phyloP scores from a whole-genome alignment of 2,329 filamentous ascomycete genomes.

The Cordyceps militaris region DNA sequence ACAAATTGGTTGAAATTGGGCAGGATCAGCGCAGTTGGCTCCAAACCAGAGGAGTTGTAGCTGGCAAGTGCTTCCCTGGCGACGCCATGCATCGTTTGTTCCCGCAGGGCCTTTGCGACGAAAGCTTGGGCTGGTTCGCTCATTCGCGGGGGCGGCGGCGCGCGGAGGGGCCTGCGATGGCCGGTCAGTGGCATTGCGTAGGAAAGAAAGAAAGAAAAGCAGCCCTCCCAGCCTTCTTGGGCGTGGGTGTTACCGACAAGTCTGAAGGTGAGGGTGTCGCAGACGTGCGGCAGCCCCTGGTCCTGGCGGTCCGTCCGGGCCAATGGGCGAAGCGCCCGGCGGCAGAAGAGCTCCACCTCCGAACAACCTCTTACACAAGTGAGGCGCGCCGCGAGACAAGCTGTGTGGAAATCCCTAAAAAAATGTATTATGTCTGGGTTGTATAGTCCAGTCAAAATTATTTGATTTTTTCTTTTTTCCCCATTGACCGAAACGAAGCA shows the following conservation, averaged over 20 bases:
- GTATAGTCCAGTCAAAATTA: neutral
- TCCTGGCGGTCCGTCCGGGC: neutral
- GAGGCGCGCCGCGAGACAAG: conserved; percentile 5
- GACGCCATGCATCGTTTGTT: neutral
- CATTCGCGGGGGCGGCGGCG: no score
- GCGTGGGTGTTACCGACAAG: no score
- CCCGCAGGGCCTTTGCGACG: neutral
- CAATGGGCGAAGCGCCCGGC: conserved; percentile 1
- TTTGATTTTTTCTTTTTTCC: neutral
- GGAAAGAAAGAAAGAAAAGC: neutral
- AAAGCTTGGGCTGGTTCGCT: neutral
- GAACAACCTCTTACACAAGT: conserved; percentile 10
- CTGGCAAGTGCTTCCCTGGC: neutral
- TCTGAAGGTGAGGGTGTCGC: conserved; percentile 2
- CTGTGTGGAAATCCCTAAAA: neutral
- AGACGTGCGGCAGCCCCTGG: conserved; percentile 12
- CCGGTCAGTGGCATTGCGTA: no score
- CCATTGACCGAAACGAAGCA: neutral
- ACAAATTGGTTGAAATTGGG: neutral
- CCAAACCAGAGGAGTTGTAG: conserved; percentile 12
- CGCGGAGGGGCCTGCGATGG: no score
- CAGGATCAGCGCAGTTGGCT: conserved; percentile 1
- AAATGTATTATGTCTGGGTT: neutral
- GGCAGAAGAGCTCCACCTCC: neutral
- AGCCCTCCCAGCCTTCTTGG: neutral